These are phyloP conservation scores for Xylariaceae sp. DNA, from an alignment of 2,329 filamentous ascomycete genomes.

Conservation along the genomic window DNA sequence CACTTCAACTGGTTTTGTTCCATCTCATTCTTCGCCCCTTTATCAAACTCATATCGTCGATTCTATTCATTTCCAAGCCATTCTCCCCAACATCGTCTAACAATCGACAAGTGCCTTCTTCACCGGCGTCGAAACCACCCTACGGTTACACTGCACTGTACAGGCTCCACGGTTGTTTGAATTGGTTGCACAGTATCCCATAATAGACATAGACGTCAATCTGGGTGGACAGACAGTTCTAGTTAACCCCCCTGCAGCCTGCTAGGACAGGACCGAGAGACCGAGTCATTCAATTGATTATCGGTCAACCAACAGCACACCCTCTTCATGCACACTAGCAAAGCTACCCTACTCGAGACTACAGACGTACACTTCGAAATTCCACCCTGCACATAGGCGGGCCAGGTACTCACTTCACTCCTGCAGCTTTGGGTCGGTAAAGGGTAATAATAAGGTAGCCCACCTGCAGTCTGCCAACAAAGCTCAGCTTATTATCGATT, in stretches of 20 bases:
- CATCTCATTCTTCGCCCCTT: neutral
- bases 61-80: neutral
- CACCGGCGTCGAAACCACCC: neutral
- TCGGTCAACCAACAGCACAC: conserved; percentile 36
- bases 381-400: neutral
- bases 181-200: conserved; percentile 7
- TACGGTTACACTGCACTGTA: conserved; percentile 13
- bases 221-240: conserved; percentile 12
- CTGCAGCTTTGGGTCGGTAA: conserved; percentile 4
- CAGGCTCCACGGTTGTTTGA: neutral
- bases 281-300: conserved; percentile 45
- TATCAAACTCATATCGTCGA: no score
- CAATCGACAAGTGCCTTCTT: conserved; percentile 9
- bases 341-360: conserved; percentile 6
- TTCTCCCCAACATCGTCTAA: conserved; percentile 10
- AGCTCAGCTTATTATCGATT: conserved; percentile 5
- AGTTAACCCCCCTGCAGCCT: conserved; percentile 12
- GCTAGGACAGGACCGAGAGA: conserved; percentile 17
- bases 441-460: neutral
- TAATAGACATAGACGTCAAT: neutral
- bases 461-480: conserved; percentile 16
- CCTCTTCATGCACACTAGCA: conserved; percentile 4
- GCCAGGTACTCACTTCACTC: neutral
- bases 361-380: no score
- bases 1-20: conserved; percentile 11